Conservation (phyloP, 2,329 filamentous ascomycete genomes). For the Hirsutella minnesotensis region DNA sequence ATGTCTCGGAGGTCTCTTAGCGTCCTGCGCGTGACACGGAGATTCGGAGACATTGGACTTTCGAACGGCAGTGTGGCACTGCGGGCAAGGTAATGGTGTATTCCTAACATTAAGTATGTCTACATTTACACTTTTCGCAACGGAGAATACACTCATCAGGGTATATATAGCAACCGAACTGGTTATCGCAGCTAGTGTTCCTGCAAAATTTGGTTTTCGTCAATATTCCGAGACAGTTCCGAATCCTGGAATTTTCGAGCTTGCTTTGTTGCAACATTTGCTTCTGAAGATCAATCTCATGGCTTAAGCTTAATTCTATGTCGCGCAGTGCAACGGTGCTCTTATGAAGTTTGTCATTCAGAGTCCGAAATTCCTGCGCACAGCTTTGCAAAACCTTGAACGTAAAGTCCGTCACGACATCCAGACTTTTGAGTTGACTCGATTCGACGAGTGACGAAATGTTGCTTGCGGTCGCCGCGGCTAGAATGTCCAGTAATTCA, state of each 20-base stretch:
- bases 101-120: no score
- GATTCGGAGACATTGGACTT: no score
- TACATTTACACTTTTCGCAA: neutral
- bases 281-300: neutral
- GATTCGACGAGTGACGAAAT: neutral
- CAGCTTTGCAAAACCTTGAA: neutral
- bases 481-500: neutral
- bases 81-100: no score
- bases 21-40: no score
- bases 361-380: neutral
- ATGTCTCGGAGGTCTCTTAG: no score
- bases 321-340: neutral
- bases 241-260: neutral
- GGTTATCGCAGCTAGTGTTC: neutral
- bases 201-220: neutral
- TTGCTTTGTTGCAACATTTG: neutral
- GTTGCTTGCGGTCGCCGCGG: neutral
- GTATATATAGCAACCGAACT: neutral
- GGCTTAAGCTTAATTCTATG: neutral
- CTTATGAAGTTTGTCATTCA: neutral
- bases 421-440: neutral
- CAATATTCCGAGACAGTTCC: neutral
- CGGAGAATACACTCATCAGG: neutral
- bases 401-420: neutral
- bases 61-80: no score